These are phyloP conservation scores for Aspergillus ruber DNA, from an alignment of 2,329 filamentous ascomycete genomes.

Conservation along the genomic window DNA sequence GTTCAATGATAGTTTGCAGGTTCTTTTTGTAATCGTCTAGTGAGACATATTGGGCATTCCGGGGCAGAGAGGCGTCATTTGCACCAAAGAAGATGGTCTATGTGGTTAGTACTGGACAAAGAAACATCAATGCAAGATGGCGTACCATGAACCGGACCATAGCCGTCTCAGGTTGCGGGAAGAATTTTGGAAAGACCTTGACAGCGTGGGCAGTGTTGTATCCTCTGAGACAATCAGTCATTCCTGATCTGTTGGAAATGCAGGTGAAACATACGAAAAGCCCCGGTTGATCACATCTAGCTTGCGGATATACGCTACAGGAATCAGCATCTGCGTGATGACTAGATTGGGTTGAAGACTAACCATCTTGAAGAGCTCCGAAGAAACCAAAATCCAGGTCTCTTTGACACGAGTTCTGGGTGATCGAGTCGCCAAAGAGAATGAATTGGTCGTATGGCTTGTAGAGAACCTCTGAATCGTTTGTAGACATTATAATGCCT, in stretches of 20 bases:
- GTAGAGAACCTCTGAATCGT: conserved; percentile 7
- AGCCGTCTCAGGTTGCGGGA: conserved; percentile 58
- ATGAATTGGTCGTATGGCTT: conserved; percentile 64
- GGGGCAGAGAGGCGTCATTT: conserved; percentile 73
- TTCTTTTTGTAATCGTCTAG: conserved; percentile 70
- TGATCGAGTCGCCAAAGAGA: conserved; percentile 85
- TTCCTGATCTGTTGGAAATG: conserved; percentile 3
- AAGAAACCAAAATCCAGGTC: conserved; percentile 67
- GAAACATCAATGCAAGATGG: not conserved
- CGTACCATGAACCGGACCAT: conserved; percentile 39
- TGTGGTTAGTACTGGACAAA: not conserved
- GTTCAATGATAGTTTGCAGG: conserved; percentile 62
- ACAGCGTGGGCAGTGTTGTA: conserved; percentile 76
- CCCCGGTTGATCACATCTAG: conserved; percentile 87
- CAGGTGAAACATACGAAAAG: conserved; percentile 48
- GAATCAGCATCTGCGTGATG: not conserved
- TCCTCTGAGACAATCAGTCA: conserved; percentile 45
- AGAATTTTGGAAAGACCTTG: conserved; percentile 60
- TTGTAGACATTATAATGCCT: not conserved
- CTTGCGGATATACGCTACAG: conserved; percentile 63
- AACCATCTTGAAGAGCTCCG: conserved; percentile 63
- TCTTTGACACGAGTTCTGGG: conserved; percentile 60
- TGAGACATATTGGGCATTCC: conserved; percentile 68
- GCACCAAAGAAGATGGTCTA: conserved; percentile 79
- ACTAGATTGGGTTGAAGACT: conserved; percentile 21